phyloP scores from a whole-genome alignment of 352 stramenopile genomes.

The Elongisporangium undulatum region DNA sequence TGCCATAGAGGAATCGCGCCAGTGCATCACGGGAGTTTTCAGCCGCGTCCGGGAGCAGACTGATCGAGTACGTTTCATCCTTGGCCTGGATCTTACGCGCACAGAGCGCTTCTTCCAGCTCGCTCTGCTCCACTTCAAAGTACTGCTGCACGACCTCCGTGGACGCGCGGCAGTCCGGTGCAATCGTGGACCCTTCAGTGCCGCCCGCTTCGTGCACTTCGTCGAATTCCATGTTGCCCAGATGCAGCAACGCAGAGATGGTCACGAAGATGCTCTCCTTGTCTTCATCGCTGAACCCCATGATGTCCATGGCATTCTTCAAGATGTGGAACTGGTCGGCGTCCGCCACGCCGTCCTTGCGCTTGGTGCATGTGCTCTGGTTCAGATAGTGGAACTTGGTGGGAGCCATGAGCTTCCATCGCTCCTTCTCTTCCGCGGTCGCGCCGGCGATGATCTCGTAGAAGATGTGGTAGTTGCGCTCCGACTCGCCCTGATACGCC shows the following conservation, averaged over 20 bases:
- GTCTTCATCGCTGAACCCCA: constrained; percentile 87
- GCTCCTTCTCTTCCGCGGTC: constrained; percentile 49
- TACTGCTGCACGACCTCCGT: constrained; percentile 82
- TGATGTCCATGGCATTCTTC: constrained; percentile 76
- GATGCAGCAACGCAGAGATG: constrained; percentile 89
- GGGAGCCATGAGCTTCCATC: constrained; percentile 49
- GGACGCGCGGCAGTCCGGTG: constrained; percentile 39
- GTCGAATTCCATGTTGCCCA: constrained; percentile 94
- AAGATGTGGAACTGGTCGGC: constrained; percentile 78
- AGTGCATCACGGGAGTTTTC: constrained; percentile 92
- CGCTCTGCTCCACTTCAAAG: constrained; percentile 83
- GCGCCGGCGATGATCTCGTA: constrained; percentile 90
- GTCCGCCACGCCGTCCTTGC: constrained; percentile 89
- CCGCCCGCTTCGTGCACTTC: constrained; percentile 47
- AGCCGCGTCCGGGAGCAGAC: constrained; percentile 54
- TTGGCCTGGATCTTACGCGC: constrained; percentile 92
- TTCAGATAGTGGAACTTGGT: constrained; percentile 89
- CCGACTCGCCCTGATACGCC: constrained; percentile 88
- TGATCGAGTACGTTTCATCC: constrained; percentile 88
- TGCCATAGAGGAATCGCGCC: constrained; percentile 93
- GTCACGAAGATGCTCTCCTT: constrained; percentile 91
- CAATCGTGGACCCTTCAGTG: constrained; percentile 70
- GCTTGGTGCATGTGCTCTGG: constrained; percentile 81
- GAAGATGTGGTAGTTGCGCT: constrained; percentile 97
- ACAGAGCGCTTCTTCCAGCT: constrained; percentile 89